These are phyloP conservation scores for Colletotrichum noveboracense DNA, from an alignment of 2,329 filamentous ascomycete genomes.

Conservation along the genomic window DNA sequence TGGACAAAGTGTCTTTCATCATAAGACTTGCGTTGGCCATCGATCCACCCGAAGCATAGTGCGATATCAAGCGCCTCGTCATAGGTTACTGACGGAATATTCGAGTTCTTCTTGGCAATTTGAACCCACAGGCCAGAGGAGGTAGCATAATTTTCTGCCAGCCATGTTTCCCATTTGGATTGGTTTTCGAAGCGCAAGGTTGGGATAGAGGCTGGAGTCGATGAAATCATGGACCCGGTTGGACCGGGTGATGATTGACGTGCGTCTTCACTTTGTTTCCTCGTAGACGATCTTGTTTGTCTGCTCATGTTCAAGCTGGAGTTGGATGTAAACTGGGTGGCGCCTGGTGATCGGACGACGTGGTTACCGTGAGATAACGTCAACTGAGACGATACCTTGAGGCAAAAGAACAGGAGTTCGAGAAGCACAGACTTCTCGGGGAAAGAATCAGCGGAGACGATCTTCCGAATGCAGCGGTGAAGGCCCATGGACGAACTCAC, in stretches of 20 bases:
- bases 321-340: not conserved
- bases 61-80: conserved; percentile 60
- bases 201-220: not conserved
- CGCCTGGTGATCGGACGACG: not conserved
- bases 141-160: conserved; percentile 37
- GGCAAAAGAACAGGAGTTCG: not conserved
- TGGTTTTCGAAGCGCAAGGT: conserved; percentile 32
- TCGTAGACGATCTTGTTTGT: not conserved
- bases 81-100: conserved; percentile 49
- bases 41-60: conserved; percentile 69
- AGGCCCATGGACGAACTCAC: not conserved
- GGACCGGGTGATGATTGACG: not conserved
- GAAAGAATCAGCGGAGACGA: not conserved
- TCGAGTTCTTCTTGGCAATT: conserved; percentile 52
- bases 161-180: conserved; percentile 40
- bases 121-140: conserved; percentile 50
- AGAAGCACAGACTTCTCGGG: not conserved
- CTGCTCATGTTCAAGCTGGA: not conserved
- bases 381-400: not conserved
- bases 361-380: not conserved
- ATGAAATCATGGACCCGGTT: not conserved
- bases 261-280: not conserved
- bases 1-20: conserved; percentile 56
- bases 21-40: conserved; percentile 53
- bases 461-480: not conserved